Percentiles rank a stretch among this genome's conserved stretches.
Conservation (phyloP, 345 rosid genomes). For the Nasturtium officinale region DNA sequence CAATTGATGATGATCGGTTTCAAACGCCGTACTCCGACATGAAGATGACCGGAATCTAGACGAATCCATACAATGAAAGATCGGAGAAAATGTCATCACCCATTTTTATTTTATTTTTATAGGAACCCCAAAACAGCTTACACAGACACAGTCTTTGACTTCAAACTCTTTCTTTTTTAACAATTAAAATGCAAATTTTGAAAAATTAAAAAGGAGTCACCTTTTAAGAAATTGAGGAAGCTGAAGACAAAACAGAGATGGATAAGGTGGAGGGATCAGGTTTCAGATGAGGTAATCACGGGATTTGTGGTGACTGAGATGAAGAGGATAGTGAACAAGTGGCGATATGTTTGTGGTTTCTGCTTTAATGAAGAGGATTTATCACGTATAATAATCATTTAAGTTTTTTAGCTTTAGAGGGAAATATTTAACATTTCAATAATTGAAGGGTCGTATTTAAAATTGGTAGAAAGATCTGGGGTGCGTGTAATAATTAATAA, state of each 20-base stretch:
- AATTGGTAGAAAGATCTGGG: not conserved
- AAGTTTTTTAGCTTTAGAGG: not conserved
- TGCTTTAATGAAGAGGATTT: slow-evolving; percentile 8
- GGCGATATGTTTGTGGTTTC: slow-evolving; percentile 35
- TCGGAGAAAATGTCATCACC: slow-evolving; percentile 13
- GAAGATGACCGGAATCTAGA: slow-evolving; percentile 35
- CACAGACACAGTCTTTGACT: slow-evolving; percentile 29
- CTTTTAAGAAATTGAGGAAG: slow-evolving; percentile 26
- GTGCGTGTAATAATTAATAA: not conserved
- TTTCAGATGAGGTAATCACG: slow-evolving; percentile 22
- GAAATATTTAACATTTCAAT: slow-evolving; percentile 20
- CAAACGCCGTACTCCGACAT: slow-evolving; percentile 12
- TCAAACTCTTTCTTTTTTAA: not conserved
- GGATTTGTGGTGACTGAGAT: slow-evolving; percentile 23
- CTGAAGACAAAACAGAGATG: slow-evolving; percentile 15
- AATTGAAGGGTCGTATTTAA: not conserved
- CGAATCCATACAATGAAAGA: slow-evolving; percentile 35
- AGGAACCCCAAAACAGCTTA: slow-evolving; percentile 7
- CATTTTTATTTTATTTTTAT: slow-evolving; percentile 18
- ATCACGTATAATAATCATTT: not conserved
- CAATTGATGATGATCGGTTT: slow-evolving; percentile 31
- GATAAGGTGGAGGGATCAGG: slow-evolving; percentile 8
- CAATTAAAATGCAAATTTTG: not conserved
- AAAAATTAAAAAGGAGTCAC: slow-evolving; percentile 9
- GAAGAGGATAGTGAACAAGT: slow-evolving; percentile 42